phyloP scores from a whole-genome alignment of 2,329 filamentous ascomycete species.

The Aureobasidium sp. region DNA sequence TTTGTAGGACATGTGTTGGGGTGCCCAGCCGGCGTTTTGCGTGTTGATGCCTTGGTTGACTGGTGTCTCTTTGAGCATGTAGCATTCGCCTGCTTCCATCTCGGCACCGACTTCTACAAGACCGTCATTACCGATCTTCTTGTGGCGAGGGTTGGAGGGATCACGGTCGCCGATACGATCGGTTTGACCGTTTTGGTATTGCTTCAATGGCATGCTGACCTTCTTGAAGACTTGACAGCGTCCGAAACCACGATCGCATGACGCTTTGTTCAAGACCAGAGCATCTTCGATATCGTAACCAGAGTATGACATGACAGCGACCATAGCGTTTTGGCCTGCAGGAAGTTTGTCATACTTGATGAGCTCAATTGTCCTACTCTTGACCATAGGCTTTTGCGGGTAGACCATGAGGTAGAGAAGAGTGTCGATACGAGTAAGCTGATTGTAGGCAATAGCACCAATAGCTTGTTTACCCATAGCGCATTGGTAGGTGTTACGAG shows the following conservation, averaged over 20 bases:
- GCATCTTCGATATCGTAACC: slow-evolving; percentile 99
- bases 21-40: slow-evolving; percentile 28
- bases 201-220: slow-evolving; percentile 75
- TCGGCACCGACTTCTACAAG: slow-evolving; percentile 77
- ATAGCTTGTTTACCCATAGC: slow-evolving; percentile 99
- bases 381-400: slow-evolving; percentile 94
- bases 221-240: slow-evolving; percentile 98
- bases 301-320: slow-evolving; percentile 98
- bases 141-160: slow-evolving; percentile 43
- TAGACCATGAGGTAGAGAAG: slow-evolving; percentile 95
- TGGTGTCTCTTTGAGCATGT: slow-evolving; percentile 83
- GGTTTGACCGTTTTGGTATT: slow-evolving; percentile 71
- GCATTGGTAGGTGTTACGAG: slow-evolving; percentile 96
- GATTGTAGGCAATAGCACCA: slow-evolving; percentile 94
- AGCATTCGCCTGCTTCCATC: slow-evolving; percentile 70
- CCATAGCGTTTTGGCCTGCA: slow-evolving; percentile 91
- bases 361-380: slow-evolving; percentile 91
- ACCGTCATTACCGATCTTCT: slow-evolving; percentile 75
- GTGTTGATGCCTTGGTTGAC: slow-evolving; percentile 63
- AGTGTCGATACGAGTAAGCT: slow-evolving; percentile 94
- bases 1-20: slow-evolving; percentile 32
- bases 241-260: slow-evolving; percentile 88
- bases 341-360: slow-evolving; percentile 97
- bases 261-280: slow-evolving; percentile 91
- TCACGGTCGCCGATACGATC: slow-evolving; percentile 55